Conservation (phyloP, 805 yeast species). For the Suhomyces sp. region DNA sequence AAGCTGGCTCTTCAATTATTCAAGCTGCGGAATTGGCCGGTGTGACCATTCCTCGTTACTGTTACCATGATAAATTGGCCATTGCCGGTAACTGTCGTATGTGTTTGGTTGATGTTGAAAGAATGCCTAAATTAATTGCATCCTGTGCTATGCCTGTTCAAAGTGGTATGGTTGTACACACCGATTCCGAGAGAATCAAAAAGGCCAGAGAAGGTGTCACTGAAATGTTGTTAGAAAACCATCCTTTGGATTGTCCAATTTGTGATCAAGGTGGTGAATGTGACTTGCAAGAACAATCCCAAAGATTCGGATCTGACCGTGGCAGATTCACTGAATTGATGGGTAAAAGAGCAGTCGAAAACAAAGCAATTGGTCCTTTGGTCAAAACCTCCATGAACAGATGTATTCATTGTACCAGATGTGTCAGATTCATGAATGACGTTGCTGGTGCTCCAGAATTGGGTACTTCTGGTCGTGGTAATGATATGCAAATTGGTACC, state of each 20-base stretch:
- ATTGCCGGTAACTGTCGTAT: constrained; percentile 92
- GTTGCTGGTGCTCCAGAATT: constrained; percentile 92
- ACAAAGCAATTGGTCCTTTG: constrained; percentile 85
- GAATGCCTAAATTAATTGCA: constrained; percentile 86
- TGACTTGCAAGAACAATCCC: constrained; percentile 84
- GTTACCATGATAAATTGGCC: constrained; percentile 88
- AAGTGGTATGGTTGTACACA: constrained; percentile 82
- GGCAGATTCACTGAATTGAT: constrained; percentile 79
- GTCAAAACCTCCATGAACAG: constrained; percentile 90
- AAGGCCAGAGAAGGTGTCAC: constrained; percentile 89
- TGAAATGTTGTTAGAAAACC: constrained; percentile 83
- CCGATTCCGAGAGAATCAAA: constrained; percentile 72
- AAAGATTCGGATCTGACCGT: constrained; percentile 80
- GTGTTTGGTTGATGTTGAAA: constrained; percentile 88
- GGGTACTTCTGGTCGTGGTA: constrained; percentile 87
- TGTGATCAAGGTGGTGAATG: constrained; percentile 96
- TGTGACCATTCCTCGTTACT: constrained; percentile 81
- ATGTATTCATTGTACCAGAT: constrained; percentile 89
- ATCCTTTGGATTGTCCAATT: constrained; percentile 88
- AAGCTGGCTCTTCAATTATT: constrained; percentile 82
- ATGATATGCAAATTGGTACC: constrained; percentile 89
- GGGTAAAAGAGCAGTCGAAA: constrained; percentile 88
- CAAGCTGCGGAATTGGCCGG: constrained; percentile 94
- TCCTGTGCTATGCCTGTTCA: constrained; percentile 93
- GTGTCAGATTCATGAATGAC: constrained; percentile 86